These are phyloP conservation scores for Diaporthe ilicicola DNA, from an alignment of 2,329 filamentous ascomycete species.

Conservation along the genomic window DNA sequence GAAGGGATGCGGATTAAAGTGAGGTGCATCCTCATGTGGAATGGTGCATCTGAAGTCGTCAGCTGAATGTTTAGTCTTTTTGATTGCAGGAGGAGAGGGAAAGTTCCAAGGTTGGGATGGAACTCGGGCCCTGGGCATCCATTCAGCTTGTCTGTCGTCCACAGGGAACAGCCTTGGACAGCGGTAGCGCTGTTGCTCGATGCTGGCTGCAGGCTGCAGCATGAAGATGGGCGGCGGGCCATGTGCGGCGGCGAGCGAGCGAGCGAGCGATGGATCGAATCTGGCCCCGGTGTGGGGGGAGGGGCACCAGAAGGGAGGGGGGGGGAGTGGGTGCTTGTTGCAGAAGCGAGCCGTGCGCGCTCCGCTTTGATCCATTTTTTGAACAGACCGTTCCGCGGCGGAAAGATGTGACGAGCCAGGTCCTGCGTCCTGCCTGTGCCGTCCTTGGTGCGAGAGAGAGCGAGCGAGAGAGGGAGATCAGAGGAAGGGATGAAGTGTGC, in stretches of 20 bases:
- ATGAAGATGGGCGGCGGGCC: background rate
- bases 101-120: conserved; percentile 21
- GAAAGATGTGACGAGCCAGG: conserved; percentile 23
- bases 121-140: conserved; percentile 18
- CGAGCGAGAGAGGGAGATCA: background rate
- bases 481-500: background rate
- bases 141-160: conserved; percentile 10
- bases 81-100: conserved; percentile 29
- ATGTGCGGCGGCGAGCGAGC: conserved; percentile 10
- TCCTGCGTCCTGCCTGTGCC: background rate
- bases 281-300: conserved; percentile 15
- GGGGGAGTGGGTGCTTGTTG: background rate
- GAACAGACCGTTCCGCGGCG: conserved; percentile 23
- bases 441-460: background rate
- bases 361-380: conserved; percentile 21
- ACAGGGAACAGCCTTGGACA: conserved; percentile 14
- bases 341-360: conserved; percentile 20
- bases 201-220: conserved; percentile 16
- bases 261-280: conserved; percentile 28
- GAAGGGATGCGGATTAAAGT: conserved; percentile 4
- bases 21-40: conserved; percentile 25
- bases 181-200: background rate
- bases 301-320: background rate
- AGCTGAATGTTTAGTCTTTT: conserved; percentile 34
- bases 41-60: conserved; percentile 30